phyloP scores from a whole-genome alignment of 192 early-diverging fungal species.

The Linnemannia hyalina region DNA sequence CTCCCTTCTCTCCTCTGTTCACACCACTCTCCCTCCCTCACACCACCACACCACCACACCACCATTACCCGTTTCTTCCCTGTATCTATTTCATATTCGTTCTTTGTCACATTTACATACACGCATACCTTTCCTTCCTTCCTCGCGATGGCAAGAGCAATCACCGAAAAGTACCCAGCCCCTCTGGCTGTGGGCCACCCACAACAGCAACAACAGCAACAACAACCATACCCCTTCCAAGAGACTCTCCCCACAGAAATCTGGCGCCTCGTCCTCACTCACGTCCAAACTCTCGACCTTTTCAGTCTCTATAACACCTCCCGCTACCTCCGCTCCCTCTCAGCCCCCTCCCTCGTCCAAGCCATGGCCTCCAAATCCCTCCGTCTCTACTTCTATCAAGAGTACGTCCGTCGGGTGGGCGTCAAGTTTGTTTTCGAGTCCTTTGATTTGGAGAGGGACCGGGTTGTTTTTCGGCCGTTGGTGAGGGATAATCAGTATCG shows the following conservation, averaged over 20 bases:
- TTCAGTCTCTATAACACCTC: conserved; percentile 51
- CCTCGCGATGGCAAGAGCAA: not conserved
- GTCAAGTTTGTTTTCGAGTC: conserved; percentile 47
- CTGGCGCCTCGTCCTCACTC: conserved; percentile 22
- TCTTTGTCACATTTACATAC: too few species aligned
- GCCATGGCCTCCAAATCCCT: conserved; percentile 36
- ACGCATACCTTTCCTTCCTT: not conserved
- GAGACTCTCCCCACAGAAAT: conserved; percentile 38
- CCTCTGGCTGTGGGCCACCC: not conserved
- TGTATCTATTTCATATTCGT: too few species aligned
- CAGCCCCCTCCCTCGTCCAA: conserved; percentile 21
- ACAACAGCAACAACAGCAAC: not conserved
- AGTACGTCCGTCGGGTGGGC: conserved; percentile 42
- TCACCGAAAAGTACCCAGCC: not conserved
- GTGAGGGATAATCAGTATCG: conserved; percentile 29
- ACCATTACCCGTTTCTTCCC: not conserved
- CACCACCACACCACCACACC: not conserved
- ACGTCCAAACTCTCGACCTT: conserved; percentile 26
- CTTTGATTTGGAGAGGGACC: conserved; percentile 42
- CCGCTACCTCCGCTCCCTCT: conserved; percentile 27
- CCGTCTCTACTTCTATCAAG: conserved; percentile 45
- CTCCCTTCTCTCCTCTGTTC: not conserved
- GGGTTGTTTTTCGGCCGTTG: conserved; percentile 30
- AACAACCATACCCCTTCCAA: conserved; percentile 16
- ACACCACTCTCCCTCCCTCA: not conserved